Base-by-base conservation (phyloP, 495 filamentous ascomycete genomes). In the Penicillium canariense region DNA sequence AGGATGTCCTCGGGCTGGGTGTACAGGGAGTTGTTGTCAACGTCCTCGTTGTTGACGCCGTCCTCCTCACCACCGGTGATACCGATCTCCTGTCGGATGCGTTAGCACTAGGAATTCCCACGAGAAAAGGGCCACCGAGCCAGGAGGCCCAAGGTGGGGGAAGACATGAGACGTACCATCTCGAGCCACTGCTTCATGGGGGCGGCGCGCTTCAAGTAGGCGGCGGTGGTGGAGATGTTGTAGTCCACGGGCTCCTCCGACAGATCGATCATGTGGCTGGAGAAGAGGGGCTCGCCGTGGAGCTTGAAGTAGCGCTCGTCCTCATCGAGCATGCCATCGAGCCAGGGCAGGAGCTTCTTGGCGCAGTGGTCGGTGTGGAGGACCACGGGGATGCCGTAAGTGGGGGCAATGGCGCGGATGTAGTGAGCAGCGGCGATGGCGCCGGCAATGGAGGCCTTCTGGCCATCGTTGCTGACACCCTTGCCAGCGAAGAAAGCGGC, bases 101-200 rank as follows among this genome's bases (percentile, higher is more conserved):
- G 48, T 49, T 48, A 36, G 31, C 5, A 39, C 2, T 39, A 7
- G 2, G 17, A n/a, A 17, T 17, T 18, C 30, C 7, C 8, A 32
- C 30, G 2, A 12, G 30, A 9, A 11, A 32, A 12, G 2, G 39
- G 11, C 39, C 20, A 42, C 23, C n/a, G n/a, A n/a, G 14, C 18
- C 22, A n/a, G 17, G 17, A 11, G 1, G 0, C 3, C 10, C 18
- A 8, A 40, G 9, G 4, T 11, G 27, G 4, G 9, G 3, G 5
- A 1, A 7, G 5, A 20, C n/a, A n/a, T n/a, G n/a, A 32, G 38
- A 66, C 81, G 63, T 72, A 92, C 89, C 94, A 97, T 99, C 82
- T 99, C 94, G 50, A 99, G 83, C 89, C 90, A 99, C 72, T 97
- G 90, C 79, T 96, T 96, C 90, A 96, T 88, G 50, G 91, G 90